These are phyloP conservation scores for Leucocoprinus sp. DNA, from an alignment of 768 basidiomycete species.

Conservation along the genomic window DNA sequence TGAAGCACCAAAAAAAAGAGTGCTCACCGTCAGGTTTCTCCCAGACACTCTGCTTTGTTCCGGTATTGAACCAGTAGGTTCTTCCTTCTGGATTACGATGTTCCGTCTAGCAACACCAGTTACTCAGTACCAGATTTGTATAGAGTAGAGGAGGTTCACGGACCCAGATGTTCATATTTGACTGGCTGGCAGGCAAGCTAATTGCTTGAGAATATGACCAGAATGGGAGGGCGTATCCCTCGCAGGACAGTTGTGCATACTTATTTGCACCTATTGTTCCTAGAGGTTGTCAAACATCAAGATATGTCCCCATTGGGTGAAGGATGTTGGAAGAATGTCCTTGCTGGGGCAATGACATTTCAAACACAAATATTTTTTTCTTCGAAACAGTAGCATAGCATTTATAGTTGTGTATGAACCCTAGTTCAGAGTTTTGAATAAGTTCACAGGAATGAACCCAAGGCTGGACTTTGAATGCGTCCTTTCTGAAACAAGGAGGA, in stretches of 20 bases:
- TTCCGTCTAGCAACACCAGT: constrained; percentile 55
- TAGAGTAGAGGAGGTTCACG: constrained; percentile 8
- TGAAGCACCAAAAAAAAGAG: background rate
- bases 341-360: no score
- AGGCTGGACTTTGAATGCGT: no score
- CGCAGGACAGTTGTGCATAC: background rate
- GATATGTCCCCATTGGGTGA: no score
- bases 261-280: background rate
- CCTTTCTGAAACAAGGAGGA: background rate
- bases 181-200: constrained; percentile 6
- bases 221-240: background rate
- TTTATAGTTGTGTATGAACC: no score
- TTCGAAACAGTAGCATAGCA: no score
- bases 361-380: no score
- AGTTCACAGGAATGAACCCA: no score
- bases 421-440: no score
- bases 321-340: no score
- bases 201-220: background rate
- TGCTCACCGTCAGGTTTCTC: constrained; percentile 88
- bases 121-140: background rate
- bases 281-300: background rate
- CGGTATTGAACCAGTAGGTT: constrained; percentile 96
- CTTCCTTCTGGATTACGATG: constrained; percentile 94
- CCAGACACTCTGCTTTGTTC: constrained; percentile 89
- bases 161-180: constrained; percentile 29